These are phyloP conservation scores for Taphrina sp. DNA, from an alignment of 1,139 yeast genomes.

Conservation along the genomic window DNA sequence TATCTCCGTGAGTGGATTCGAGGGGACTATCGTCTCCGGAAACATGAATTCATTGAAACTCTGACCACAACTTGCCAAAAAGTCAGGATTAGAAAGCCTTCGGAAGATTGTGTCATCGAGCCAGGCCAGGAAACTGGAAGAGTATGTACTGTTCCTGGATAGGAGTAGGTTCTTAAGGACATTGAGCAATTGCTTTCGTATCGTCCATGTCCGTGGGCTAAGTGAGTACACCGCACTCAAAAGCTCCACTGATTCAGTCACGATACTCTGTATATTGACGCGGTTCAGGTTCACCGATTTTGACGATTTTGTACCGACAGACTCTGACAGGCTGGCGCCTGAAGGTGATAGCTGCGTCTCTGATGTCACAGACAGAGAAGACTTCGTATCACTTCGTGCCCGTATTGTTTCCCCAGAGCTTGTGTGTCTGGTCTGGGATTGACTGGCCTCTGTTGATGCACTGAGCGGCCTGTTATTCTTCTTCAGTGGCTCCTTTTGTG, in stretches of 20 bases:
- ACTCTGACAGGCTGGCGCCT: too few species aligned
- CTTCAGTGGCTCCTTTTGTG: neutral
- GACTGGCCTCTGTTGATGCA: too few species aligned
- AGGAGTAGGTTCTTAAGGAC: slow-evolving; percentile 17
- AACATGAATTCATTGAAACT: slow-evolving; percentile 14
- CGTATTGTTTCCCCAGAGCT: neutral
- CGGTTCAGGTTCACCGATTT: neutral
- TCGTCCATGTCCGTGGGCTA: slow-evolving; percentile 20
- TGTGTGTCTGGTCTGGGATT: too few species aligned
- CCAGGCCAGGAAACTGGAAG: slow-evolving; percentile 11
- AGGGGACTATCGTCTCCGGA: neutral
- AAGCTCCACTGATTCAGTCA: slow-evolving; percentile 25
- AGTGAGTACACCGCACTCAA: slow-evolving; percentile 15
- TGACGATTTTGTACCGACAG: neutral
- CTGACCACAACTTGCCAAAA: slow-evolving; percentile 1
- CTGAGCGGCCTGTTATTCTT: too few species aligned
- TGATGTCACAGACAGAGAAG: too few species aligned
- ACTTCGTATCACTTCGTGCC: neutral
- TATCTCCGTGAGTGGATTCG: neutral
- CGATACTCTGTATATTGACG: slow-evolving; percentile 18
- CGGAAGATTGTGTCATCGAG: neutral
- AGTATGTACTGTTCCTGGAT: slow-evolving; percentile 16
- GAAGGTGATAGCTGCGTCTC: too few species aligned
- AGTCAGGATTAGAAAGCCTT: slow-evolving; percentile 9
- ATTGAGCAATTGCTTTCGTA: slow-evolving; percentile 24